Base-by-base conservation (phyloP, 495 filamentous ascomycete genomes). In the Xylaria acuta region DNA sequence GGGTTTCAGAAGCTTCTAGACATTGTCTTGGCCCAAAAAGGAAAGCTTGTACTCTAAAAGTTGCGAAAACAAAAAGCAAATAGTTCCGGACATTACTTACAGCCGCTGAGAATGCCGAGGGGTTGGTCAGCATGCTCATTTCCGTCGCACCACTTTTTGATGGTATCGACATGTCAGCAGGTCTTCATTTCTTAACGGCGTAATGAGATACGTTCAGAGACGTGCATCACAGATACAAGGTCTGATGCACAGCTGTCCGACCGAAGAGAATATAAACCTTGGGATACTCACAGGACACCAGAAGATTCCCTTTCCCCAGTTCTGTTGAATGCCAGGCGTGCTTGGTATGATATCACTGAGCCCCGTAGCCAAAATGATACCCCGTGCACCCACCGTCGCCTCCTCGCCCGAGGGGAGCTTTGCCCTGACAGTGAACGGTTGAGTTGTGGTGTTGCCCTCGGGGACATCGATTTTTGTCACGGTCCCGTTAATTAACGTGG, bases 291-390 rank as follows among this genome's bases (percentile, higher is more conserved):
- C 58, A 38, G 58, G 58, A 22, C 88, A 90, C 87, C 87, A 89
- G 77, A 82, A 90, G 70, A 88, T 86, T 65, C 88, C 87, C 73
- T 88, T 83, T 41, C 88, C 88, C 82, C 84, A 90, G 70, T 77
- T 84, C 63, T 86, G 83, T 18, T 71, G 12, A 3, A 90, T 64
- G 6, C 88, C 88, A 0, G 87, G 86, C 1, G 86, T 88, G 12
- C 49, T 30, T n/a, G 88, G 88, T 8, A 89, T 76, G 56, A 88
- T 76, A 72, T 90, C 88, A 22, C 78, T 78, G 14, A 90, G 78
- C 11, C 88, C 88, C 1, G 86, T 90, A 11, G 84, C 88, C 16
- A 90, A 82, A 45, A 90, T 80, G 63, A 90, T 74, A 62, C 87
- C 86, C 56, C 86, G 84, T 32, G 86, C 82, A 16, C 83, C 83